phyloP scores from a whole-genome alignment of 2,329 filamentous ascomycete species.

The Botrytis byssoidea region DNA sequence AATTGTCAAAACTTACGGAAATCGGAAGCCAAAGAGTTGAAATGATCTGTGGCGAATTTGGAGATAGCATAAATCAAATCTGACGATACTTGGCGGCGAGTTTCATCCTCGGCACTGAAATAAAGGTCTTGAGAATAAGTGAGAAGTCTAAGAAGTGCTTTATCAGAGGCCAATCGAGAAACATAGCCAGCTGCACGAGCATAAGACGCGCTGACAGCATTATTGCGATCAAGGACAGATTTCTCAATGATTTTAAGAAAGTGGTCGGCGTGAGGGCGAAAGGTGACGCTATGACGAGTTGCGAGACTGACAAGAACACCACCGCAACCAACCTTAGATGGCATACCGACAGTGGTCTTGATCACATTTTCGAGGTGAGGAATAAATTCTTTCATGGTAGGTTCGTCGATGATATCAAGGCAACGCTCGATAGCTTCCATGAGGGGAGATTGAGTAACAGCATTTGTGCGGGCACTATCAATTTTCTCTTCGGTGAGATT shows the following conservation, averaged over 20 bases:
- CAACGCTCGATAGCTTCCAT: slow-evolving; percentile 90
- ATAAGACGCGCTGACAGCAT: slow-evolving; percentile 88
- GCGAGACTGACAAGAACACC: slow-evolving; percentile 81
- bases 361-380: slow-evolving; percentile 74
- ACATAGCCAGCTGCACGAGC: slow-evolving; percentile 85
- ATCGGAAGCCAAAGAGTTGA: slow-evolving; percentile 70
- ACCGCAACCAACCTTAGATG: slow-evolving; percentile 89
- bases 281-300: slow-evolving; percentile 72
- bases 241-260: slow-evolving; percentile 79
- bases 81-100: slow-evolving; percentile 69
- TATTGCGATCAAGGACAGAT: slow-evolving; percentile 84
- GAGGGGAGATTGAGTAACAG: slow-evolving; percentile 81
- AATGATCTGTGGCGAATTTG: slow-evolving; percentile 85
- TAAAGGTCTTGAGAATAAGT: slow-evolving; percentile 66
- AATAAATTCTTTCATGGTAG: slow-evolving; percentile 72
- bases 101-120: slow-evolving; percentile 76
- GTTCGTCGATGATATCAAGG: slow-evolving; percentile 76
- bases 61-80: slow-evolving; percentile 82
- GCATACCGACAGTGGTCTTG: slow-evolving; percentile 83
- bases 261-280: slow-evolving; percentile 70
- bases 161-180: slow-evolving; percentile 56
- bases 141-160: slow-evolving; percentile 52
- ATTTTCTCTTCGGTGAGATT: slow-evolving; percentile 86
- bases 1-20: slow-evolving; percentile 42
- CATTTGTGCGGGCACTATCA: slow-evolving; percentile 79